These are phyloP conservation scores for Pseudonectria buxi DNA, from an alignment of 2,329 filamentous ascomycete species.

Conservation along the genomic window DNA sequence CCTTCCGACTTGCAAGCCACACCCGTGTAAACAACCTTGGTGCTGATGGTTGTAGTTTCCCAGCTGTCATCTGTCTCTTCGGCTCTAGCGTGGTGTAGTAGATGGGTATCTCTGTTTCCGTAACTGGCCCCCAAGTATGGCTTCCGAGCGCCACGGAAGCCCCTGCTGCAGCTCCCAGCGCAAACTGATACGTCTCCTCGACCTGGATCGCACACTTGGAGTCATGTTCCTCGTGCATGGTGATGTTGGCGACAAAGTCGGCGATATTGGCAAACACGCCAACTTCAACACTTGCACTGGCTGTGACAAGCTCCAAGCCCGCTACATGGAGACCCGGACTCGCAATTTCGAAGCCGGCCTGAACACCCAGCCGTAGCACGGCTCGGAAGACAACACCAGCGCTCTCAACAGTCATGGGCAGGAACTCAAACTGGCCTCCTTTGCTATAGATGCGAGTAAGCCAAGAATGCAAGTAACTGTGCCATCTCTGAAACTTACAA, in stretches of 20 bases:
- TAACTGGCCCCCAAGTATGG: slow-evolving; percentile 44
- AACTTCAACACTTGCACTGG: slow-evolving; percentile 40
- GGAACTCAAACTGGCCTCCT: slow-evolving; percentile 48
- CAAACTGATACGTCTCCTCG: slow-evolving; percentile 44
- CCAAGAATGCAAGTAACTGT: neutral
- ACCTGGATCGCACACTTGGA: slow-evolving; percentile 39
- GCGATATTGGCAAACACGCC: slow-evolving; percentile 46
- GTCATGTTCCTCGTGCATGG: slow-evolving; percentile 25
- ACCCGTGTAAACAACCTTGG: slow-evolving; percentile 36
- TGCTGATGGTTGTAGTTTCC: slow-evolving; percentile 34
- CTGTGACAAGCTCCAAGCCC: slow-evolving; percentile 6
- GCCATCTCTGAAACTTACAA: slow-evolving; percentile 36
- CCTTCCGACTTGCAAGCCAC: slow-evolving; percentile 35
- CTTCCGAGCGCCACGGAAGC: slow-evolving; percentile 39
- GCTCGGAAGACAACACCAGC: slow-evolving; percentile 37
- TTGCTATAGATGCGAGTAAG: slow-evolving; percentile 32
- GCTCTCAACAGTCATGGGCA: slow-evolving; percentile 44
- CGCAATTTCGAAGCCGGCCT: slow-evolving; percentile 33
- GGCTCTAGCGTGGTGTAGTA: slow-evolving; percentile 42
- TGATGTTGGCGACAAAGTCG: slow-evolving; percentile 47
- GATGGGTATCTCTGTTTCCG: slow-evolving; percentile 40
- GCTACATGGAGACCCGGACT: slow-evolving; percentile 1
- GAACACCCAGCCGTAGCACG: slow-evolving; percentile 39
- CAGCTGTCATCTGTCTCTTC: slow-evolving; percentile 21
- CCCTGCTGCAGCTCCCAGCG: slow-evolving; percentile 47